Evolutionary conservation across 495 filamentous ascomycete genomes (phyloP).

Genomic region (Haplographium delicatum): DNA sequence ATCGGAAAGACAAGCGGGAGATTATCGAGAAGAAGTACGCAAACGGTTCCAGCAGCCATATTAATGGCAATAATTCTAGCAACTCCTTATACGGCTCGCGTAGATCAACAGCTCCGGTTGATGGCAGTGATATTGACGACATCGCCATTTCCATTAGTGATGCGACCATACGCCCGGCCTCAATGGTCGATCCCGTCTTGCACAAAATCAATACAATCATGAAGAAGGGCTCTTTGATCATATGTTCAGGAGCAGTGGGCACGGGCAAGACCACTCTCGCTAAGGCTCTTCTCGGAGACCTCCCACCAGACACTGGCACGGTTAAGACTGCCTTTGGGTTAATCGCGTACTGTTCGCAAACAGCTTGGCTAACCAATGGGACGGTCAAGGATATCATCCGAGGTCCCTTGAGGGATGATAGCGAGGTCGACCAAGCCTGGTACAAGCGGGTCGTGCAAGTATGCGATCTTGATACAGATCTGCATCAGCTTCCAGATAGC

Average conservation of each 20-base stretch:
- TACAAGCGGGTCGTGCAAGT: constrained; percentile 49
- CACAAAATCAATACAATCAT: neutral
- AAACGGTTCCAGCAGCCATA: no score
- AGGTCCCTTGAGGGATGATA: constrained; percentile 31
- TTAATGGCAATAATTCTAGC: neutral
- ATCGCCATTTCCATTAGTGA: neutral
- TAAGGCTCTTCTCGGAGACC: constrained; percentile 53
- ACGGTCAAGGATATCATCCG: constrained; percentile 35
- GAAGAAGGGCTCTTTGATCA: constrained; percentile 35
- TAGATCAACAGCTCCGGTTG: neutral
- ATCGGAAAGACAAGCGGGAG: neutral
- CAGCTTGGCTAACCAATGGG: constrained; percentile 35
- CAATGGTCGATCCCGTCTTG: neutral
- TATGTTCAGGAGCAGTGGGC: constrained; percentile 55
- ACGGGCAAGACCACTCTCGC: constrained; percentile 56
- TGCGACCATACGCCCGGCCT: neutral
- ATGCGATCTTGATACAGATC: constrained; percentile 53
- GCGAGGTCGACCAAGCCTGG: constrained; percentile 42
- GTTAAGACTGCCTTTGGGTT: no score
- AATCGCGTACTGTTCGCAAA: constrained; percentile 42
- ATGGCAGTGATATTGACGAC: no score
- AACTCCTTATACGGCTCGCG: neutral
- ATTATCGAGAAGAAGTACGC: neutral
- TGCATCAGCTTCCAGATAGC: constrained; percentile 45
- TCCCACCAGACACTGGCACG: constrained; percentile 39